phyloP scores from a whole-genome alignment of 257 asterid genomes.

The Penstemon eatonii region DNA sequence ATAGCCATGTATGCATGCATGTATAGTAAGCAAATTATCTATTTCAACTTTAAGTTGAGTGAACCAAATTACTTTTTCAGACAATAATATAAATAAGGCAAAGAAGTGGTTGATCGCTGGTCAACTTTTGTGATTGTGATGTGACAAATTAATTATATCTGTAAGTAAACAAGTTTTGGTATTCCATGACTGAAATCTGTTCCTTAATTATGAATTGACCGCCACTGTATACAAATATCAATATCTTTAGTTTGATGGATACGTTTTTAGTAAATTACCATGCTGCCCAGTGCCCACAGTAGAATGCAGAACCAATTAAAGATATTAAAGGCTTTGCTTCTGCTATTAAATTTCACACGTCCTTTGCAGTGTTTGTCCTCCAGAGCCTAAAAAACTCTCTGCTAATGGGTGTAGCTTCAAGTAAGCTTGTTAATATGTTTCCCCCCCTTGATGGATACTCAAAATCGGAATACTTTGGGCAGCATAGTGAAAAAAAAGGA shows the following conservation, averaged over 20 bases:
- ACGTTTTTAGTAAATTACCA: conserved; percentile 4
- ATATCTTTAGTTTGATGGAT: background rate
- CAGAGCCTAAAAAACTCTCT: background rate
- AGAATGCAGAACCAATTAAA: conserved; percentile 1
- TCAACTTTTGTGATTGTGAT: too few species aligned
- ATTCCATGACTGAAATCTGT: too few species aligned
- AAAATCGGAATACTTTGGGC: background rate
- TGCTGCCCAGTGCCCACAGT: conserved; percentile 18
- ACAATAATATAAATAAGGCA: too few species aligned
- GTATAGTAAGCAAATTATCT: background rate
- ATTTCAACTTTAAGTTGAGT: too few species aligned
- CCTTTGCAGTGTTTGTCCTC: background rate
- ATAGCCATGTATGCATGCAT: background rate
- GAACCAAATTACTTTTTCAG: too few species aligned
- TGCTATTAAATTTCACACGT: background rate
- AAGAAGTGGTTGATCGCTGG: too few species aligned
- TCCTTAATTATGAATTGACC: too few species aligned
- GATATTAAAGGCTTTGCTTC: background rate
- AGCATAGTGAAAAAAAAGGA: background rate
- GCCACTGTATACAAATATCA: too few species aligned
- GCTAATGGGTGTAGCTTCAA: background rate
- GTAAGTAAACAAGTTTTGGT: too few species aligned
- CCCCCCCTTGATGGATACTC: conserved; percentile 2
- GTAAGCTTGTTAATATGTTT: background rate
- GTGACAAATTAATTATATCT: too few species aligned